Evolutionary conservation across 164 flowering plant species (phyloP), one percentile per base, ranked within the genome.

Genomic region (Cinnamomum micranthum): DNA sequence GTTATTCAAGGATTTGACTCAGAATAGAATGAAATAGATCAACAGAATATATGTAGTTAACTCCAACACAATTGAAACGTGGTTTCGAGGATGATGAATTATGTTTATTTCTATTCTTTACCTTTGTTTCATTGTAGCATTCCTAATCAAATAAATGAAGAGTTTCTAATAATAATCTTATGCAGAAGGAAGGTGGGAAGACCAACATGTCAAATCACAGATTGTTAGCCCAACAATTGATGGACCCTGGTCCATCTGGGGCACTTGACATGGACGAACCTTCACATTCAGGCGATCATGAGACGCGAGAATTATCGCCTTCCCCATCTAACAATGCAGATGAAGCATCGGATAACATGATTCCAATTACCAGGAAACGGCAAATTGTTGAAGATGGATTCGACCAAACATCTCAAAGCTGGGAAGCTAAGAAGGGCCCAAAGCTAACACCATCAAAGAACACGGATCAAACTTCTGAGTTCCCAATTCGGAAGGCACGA

Each of bases 401-500:
- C 6, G 82, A 79, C 60, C 79, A 78, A n/a, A 63, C 79, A 1
- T 60, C 78, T 3, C 73, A 66, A 28, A 77, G 73, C 35, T 70
- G 74, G 74, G 82, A 81, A 1, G 70, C 75, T 22, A 78, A 77
- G 24, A 81, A 78, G 65, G 78, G 76, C 47, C 83, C 82, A 25
- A 80, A 75, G 50, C 9, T 71, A 4, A 78, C 31, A 22, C 41
- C 17, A 67, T 15, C 69, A 15, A 31, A 31, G 23, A 67, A 28
- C 47, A 14, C 23, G 19, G 84, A 81, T 51, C 84, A 81, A 78
- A 62, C 67, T 23, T 10, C 78, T 2, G 88, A 82, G 24, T 70
- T 71, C 10, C 79, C 88, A 50, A 78, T 81, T 60, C 75, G 89
- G 47, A 88, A 86, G 74, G 87, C 89, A 0, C 78, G 92, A 72